These are phyloP conservation scores for Nidula microcarpa DNA, from an alignment of 768 basidiomycete species.

Conservation along the genomic window DNA sequence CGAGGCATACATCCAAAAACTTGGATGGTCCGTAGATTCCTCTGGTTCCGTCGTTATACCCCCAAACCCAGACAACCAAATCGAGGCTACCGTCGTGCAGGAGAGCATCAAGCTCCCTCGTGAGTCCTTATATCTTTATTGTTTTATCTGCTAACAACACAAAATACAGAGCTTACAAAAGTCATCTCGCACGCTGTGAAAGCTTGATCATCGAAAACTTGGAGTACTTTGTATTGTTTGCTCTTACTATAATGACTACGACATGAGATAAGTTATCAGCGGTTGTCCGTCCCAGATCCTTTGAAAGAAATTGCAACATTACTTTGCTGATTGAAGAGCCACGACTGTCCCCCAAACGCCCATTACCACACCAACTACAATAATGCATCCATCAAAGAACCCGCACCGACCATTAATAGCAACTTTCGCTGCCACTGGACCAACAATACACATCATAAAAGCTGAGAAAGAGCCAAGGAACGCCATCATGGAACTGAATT, in stretches of 20 bases:
- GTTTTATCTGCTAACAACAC: not conserved
- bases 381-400: conserved; percentile 49
- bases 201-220: conserved; percentile 26
- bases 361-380: conserved; percentile 57
- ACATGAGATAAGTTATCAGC: no score
- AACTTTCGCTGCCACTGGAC: conserved; percentile 72
- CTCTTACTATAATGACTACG: no score
- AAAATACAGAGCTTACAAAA: conserved; percentile 62
- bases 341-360: conserved; percentile 75
- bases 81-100: conserved; percentile 80
- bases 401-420: conserved; percentile 47
- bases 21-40: conserved; percentile 64
- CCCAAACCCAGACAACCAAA: conserved; percentile 84
- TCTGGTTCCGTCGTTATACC: conserved; percentile 66
- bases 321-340: conserved; percentile 43
- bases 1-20: conserved; percentile 52
- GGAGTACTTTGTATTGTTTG: no score
- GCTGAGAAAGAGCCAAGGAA: conserved; percentile 91
- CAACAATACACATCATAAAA: conserved; percentile 70
- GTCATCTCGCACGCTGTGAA: conserved; percentile 69
- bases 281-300: no score
- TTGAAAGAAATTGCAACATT: not conserved
- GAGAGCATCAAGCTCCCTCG: conserved; percentile 80
- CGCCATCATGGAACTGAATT: conserved; percentile 83
- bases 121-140: conserved; percentile 33